Conservation (phyloP, 2,329 filamentous ascomycete genomes). For the Fusarium continuum region DNA sequence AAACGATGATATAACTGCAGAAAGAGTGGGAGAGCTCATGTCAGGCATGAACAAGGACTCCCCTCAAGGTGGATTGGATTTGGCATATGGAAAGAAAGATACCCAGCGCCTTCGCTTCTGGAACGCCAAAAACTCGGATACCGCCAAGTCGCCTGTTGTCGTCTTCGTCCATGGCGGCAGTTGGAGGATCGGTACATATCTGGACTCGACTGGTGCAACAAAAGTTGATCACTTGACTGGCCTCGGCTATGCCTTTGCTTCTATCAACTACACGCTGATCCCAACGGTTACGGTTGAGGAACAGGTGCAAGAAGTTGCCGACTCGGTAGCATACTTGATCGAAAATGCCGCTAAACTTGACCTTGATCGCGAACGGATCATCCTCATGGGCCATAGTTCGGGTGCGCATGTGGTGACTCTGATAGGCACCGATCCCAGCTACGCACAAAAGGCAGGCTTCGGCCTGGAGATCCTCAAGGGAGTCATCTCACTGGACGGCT, state of each 20-base stretch:
- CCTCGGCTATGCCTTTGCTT: not conserved
- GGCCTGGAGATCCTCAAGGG: not conserved
- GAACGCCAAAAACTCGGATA: not conserved
- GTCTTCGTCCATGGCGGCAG: slow-evolving; percentile 2
- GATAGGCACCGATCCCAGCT: not conserved
- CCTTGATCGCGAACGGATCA: not conserved
- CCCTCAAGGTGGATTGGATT: not conserved
- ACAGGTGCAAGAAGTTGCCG: slow-evolving; percentile 6
- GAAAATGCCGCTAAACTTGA: rapidly evolving
- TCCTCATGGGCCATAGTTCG: slow-evolving; percentile 14
- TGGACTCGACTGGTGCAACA: not conserved
- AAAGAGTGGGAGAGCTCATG: not conserved
- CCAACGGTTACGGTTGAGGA: not conserved
- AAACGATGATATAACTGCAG: not conserved
- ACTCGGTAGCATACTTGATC: not conserved
- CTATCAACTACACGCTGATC: not conserved
- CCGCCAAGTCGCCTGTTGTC: not conserved
- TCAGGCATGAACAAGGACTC: not conserved
- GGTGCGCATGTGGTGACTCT: not conserved
- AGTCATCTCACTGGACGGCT: not conserved
- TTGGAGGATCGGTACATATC: slow-evolving; percentile 6
- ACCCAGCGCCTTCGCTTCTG: not conserved
- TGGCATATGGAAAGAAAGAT: not conserved
- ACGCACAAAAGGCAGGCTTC: not conserved
- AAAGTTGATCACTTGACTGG: slow-evolving; percentile 1